Evolutionary conservation across 1,284 basidiomycete genomes (phyloP).

Genomic region (Apiotrichum porosum): DNA sequence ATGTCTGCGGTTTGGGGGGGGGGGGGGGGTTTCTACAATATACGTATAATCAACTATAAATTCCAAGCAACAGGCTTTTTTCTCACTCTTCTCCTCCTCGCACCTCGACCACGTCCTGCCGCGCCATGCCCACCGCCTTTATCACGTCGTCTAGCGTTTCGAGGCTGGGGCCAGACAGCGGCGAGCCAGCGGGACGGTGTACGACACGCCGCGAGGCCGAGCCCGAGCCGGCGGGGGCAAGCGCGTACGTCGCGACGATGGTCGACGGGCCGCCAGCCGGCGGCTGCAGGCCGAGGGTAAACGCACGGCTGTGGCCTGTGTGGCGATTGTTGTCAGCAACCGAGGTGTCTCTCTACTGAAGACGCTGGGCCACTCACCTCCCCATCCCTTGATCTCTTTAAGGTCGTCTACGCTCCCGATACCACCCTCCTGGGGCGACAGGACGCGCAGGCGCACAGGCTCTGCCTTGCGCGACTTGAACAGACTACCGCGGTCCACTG

Average conservation of each 20-base stretch:
- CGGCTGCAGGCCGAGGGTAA: slow-evolving; percentile 5
- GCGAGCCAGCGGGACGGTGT: too few relatives aligned
- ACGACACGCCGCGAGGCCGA: slow-evolving; percentile 12
- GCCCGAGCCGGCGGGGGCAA: slow-evolving; percentile 3
- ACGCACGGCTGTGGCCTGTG: neutral
- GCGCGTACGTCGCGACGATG: slow-evolving; percentile 1
- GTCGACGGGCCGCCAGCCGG: neutral
- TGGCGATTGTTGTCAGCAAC: neutral
- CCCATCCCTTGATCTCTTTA: slow-evolving; percentile 31
- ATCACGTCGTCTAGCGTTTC: slow-evolving; percentile 8
- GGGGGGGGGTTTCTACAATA: too few relatives aligned
- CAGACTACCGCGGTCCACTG: slow-evolving; percentile 23
- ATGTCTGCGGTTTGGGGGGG: too few relatives aligned
- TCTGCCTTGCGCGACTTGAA: slow-evolving; percentile 16
- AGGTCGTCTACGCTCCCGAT: slow-evolving; percentile 38
- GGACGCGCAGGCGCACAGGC: slow-evolving; percentile 21
- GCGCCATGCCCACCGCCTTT: neutral
- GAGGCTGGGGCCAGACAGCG: slow-evolving; percentile 2
- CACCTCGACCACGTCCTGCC: neutral
- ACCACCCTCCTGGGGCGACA: slow-evolving; percentile 33
- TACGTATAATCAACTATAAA: neutral
- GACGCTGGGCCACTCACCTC: slow-evolving; percentile 20
- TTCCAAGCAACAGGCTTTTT: neutral
- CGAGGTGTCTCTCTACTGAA: neutral
- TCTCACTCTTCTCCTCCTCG: too few relatives aligned